Evolutionary conservation across 805 yeast genomes (phyloP), one percentile per base, ranked within the genome.

Genomic region (Myxozyma nipponensis): DNA sequence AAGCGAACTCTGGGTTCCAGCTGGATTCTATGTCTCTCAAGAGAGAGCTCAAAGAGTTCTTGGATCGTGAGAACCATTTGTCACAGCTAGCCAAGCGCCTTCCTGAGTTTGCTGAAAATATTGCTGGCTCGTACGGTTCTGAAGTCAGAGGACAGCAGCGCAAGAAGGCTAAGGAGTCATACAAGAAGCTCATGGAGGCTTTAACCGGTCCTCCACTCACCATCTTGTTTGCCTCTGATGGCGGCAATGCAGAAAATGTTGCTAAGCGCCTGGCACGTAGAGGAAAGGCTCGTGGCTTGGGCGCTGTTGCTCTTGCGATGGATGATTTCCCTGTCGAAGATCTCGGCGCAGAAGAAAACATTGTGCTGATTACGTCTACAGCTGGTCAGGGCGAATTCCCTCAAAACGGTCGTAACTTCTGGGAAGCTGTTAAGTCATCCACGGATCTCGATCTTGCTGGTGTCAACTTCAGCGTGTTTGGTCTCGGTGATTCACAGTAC

Each of bases 351-450:
- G 90, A 83, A 65, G 78, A 79, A 44, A 82, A 84, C 65, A 77
- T 89, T 44, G 81, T 82, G 6, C 77, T 84, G 59, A 73, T 84
- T 42, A 71, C 84, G 19, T 82, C 90, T 25, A 85, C 93, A 25
- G 84, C 90, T 3, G 93, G 93, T 53, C 93, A 84, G 71, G 93
- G 93, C 69, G 93, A 84, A 69, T 79, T 85, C 71, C 93, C 93
- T 34, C 85, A 83, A 54, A 85, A 85, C 65, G 93, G 91, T 64
- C 82, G 84, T 54, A 75, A 70, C 47, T 77, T 84, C 61, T 85
- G 91, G 91, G 91, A 84, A 59, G 78, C 73, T 24, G 65, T 84
- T 57, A 84, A 83, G 69, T 66, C 67, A 45, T 62, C 82, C n/a
- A 73, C 75, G 40, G 85, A 82, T 56, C 68, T 79, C 47, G 95